Evolutionary conservation across 352 stramenopile genomes (phyloP), one percentile per base, ranked within the genome.

Genomic region (Pythium biforme): DNA sequence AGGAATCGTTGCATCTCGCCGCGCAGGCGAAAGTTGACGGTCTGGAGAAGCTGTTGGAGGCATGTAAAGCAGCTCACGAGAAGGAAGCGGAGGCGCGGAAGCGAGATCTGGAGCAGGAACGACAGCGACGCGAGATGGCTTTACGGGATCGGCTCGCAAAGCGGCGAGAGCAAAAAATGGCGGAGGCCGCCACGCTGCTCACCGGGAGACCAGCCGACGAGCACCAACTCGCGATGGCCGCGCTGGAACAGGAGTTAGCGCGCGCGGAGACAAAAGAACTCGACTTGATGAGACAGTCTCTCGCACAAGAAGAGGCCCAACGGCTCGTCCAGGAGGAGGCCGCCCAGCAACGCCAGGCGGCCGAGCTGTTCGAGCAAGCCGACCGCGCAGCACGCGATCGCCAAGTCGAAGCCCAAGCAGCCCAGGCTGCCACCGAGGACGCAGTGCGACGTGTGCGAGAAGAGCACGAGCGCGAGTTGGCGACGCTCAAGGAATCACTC

Each of bases 401-500:
- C 3, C 48, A 76, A 25, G 52, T 11, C 9, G 33, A 37, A 1
- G 49, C 62, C 2, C 50, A 55, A 15, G 59, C 55, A 1, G 59
- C 40, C 1, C 55, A 37, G 19, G 29, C 61, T 34, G 46, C 41
- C 23, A 72, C 76, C 2, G 62, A 90, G 53, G 57, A 76, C 19
- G 83, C 90, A 54, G 74, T 89, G 46, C 69, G 59, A 19, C 76
- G 83, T 2, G 51, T 92, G 26, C 77, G 77, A 23, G 55, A 75
- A 4, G 80, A 90, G 47, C 83, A 92, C 43, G 78, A 86, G 52
- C 64, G 68, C 19, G 81, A 92, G 43, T 58, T 88, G 54, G 62
- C 64, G 23, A 60, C 57, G 8, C 52, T 92, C 12, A 70, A 74
- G 11, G 55, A 59, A 0, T 88, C 83, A 3, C 59, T 91, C 15